Evolutionary conservation across 768 basidiomycete genomes (phyloP).

Genomic region (Plicaturopsis crispa): DNA sequence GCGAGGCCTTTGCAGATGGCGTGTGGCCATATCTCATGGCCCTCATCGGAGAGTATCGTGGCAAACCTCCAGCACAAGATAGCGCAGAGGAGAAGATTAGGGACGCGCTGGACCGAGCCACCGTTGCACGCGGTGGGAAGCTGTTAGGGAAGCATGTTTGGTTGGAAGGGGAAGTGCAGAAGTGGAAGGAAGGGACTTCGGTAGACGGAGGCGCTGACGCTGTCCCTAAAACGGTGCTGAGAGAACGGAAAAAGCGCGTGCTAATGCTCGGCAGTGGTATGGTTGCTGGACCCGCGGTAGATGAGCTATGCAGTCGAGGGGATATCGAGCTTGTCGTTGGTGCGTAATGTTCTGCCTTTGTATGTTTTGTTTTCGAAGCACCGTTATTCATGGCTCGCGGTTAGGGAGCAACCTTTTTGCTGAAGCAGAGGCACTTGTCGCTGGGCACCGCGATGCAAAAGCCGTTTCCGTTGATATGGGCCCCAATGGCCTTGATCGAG

Average conservation of each 20-base stretch:
- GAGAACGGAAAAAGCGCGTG: conserved; percentile 47
- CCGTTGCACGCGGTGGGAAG: conserved; percentile 53
- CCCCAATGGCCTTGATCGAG: conserved; percentile 37
- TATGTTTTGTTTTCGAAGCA: conserved; percentile 6
- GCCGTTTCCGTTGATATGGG: conserved; percentile 55
- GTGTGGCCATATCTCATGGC: conserved; percentile 63
- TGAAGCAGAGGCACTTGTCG: conserved; percentile 49
- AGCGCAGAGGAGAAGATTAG: conserved; percentile 18
- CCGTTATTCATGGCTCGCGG: too few relatives aligned
- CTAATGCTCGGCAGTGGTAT: conserved; percentile 91
- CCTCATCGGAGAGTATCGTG: conserved; percentile 37
- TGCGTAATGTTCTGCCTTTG: conserved; percentile 30
- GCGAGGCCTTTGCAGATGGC: conserved; percentile 61
- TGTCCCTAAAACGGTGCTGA: neutral
- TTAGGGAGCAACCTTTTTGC: conserved; percentile 61
- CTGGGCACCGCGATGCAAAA: conserved; percentile 33
- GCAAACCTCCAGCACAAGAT: too few relatives aligned
- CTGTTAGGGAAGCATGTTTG: conserved; percentile 47
- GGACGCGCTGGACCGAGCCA: conserved; percentile 58
- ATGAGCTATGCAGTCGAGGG: conserved; percentile 52
- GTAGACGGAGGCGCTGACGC: neutral
- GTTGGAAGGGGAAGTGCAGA: conserved; percentile 46
- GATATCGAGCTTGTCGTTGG: conserved; percentile 75
- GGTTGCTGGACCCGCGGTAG: conserved; percentile 86
- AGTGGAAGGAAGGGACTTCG: conserved; percentile 23